phyloP scores from a whole-genome alignment of 2,329 filamentous ascomycete species.

The Fusarium xyrophilum region DNA sequence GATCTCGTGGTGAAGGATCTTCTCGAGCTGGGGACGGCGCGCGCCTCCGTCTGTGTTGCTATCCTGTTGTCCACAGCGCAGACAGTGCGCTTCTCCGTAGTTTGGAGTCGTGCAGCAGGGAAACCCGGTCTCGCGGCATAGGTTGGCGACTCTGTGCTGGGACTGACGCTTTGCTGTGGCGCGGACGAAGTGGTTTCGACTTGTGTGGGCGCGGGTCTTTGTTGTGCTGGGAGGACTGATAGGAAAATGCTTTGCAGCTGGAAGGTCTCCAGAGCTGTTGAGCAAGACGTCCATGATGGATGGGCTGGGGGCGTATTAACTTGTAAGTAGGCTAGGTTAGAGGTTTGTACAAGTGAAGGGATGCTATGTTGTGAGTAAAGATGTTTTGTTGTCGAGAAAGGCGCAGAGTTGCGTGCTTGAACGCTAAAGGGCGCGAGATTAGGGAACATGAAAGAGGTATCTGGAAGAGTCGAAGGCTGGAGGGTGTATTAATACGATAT shows the following conservation, averaged over 20 bases:
- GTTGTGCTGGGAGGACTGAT: neutral
- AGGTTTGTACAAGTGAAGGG: conserved; percentile 10
- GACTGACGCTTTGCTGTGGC: conserved; percentile 44
- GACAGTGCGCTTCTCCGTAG: conserved; percentile 4
- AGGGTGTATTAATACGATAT: conserved; percentile 34
- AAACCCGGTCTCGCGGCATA: conserved; percentile 36
- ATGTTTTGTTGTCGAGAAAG: conserved; percentile 34
- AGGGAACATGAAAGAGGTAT: conserved; percentile 31
- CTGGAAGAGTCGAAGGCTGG: conserved; percentile 31
- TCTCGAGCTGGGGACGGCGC: conserved; percentile 36
- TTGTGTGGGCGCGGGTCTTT: conserved; percentile 29
- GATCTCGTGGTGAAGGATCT: conserved; percentile 27
- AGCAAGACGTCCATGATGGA: conserved; percentile 36
- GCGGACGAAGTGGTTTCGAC: conserved; percentile 44
- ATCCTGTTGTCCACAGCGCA: conserved; percentile 26
- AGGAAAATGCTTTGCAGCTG: conserved; percentile 34
- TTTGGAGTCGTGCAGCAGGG: conserved; percentile 33
- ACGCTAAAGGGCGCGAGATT: conserved; percentile 29
- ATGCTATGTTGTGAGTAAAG: conserved; percentile 27
- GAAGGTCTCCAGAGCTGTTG: conserved; percentile 34
- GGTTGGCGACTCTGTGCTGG: conserved; percentile 21
- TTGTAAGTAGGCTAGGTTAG: conserved; percentile 1
- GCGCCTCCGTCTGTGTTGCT: conserved; percentile 12
- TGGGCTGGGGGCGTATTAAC: neutral
- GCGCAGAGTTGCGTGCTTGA: conserved; percentile 40